phyloP scores from a whole-genome alignment of 257 asterid genomes.

The Gentiana macrophylla region DNA sequence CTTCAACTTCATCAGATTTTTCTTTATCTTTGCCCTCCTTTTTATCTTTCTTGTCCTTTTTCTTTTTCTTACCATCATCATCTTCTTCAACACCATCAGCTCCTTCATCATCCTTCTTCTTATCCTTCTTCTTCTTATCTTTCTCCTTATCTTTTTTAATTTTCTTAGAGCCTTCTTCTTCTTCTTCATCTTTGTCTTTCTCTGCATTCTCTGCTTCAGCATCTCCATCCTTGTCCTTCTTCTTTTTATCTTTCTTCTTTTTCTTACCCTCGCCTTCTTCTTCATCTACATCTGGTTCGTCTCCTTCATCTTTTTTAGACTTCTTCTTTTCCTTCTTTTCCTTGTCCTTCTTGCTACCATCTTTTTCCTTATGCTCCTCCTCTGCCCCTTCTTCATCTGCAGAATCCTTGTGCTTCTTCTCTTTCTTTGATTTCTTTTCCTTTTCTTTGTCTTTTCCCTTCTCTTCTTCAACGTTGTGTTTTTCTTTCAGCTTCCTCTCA shows the following conservation, averaged over 20 bases:
- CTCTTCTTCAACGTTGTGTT: slow-evolving; percentile 1
- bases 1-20: too few species aligned
- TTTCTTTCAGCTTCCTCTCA: slow-evolving; percentile 1
- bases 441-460: not conserved
- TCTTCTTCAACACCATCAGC: slow-evolving; percentile 11
- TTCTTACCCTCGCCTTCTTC: not conserved
- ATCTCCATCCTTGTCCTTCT: slow-evolving; percentile 4
- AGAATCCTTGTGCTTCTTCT: slow-evolving; percentile 4
- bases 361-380: slow-evolving; percentile 8
- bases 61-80: slow-evolving; percentile 14
- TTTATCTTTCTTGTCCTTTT: not conserved
- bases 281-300: not conserved
- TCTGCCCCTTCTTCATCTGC: slow-evolving; percentile 5
- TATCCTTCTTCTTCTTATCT: slow-evolving; percentile 6
- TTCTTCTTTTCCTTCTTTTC: slow-evolving; percentile 6
- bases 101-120: not conserved
- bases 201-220: slow-evolving; percentile 2
- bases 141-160: not conserved
- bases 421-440: slow-evolving; percentile 6
- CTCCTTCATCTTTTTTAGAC: not conserved
- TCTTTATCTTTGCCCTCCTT: not conserved
- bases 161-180: not conserved
- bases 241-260: not conserved
- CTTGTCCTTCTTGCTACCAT: slow-evolving; percentile 3
- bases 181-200: slow-evolving; percentile 3